These are phyloP conservation scores for Coniochaeta sp. DNA, from an alignment of 2,329 filamentous ascomycete genomes.

Conservation along the genomic window DNA sequence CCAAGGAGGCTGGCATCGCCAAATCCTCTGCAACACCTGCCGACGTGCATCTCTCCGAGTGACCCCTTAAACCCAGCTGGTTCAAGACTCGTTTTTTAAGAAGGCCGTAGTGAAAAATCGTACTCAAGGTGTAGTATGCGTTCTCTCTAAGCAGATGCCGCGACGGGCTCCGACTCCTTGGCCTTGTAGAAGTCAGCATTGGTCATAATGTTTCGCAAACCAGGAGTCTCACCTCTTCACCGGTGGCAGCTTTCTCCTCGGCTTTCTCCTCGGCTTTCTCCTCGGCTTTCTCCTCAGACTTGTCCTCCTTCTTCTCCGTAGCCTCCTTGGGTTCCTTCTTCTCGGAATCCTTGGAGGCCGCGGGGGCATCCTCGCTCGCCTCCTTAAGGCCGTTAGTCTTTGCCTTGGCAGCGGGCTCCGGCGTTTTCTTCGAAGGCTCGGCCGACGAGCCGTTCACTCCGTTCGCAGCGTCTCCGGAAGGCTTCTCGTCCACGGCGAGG, in stretches of 20 bases:
- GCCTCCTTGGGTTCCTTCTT: slow-evolving; percentile 29
- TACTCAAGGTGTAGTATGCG: neutral
- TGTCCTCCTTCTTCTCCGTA: slow-evolving; percentile 18
- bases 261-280: slow-evolving; percentile 20
- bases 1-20: neutral
- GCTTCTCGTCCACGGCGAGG: slow-evolving; percentile 52
- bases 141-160: neutral
- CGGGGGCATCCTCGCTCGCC: slow-evolving; percentile 24
- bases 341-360: slow-evolving; percentile 22
- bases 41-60: too few relatives aligned
- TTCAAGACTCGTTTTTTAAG: neutral
- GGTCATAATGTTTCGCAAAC: neutral
- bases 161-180: neutral
- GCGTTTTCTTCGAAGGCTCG: slow-evolving; percentile 22
- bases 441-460: slow-evolving; percentile 39
- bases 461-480: slow-evolving; percentile 29
- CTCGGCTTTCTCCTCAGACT: slow-evolving; percentile 24
- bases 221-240: slow-evolving; percentile 25
- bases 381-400: slow-evolving; percentile 33
- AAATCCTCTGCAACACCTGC: too few relatives aligned
- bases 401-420: slow-evolving; percentile 16
- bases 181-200: neutral
- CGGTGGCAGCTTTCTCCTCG: neutral
- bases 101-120: neutral
- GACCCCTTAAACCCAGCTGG: neutral